Base-by-base conservation (phyloP, 2,329 filamentous ascomycete genomes). In the Cyanodermella asteris region DNA sequence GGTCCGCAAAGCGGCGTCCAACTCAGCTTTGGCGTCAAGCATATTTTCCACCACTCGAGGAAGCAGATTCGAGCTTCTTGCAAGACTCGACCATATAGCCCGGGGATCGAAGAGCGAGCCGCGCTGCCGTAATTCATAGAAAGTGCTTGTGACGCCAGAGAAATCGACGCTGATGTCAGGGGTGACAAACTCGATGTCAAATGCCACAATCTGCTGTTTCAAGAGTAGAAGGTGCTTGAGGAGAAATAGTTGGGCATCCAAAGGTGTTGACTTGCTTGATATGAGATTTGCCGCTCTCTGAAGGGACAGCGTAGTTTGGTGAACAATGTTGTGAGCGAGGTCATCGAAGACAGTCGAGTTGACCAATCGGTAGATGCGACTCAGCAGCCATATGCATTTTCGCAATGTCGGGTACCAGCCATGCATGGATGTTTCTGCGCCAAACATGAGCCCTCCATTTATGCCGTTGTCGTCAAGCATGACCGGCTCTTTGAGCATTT, bases 151-250 rank as follows among this genome's bases (percentile, higher is more conserved):
- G 8, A 72, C 50, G 24, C 56, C 59, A n/a, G 64, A 67, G 42
- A 73, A 71, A 45, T 73, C 68, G 41, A 73, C 60, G 9, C 61
- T 59, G 23, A 72, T 53, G 32, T 73, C 68, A 4, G 68, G 66
- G 3, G 64, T 61, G 12, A 71, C 63, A 38, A 63, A 73, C 42
- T 73, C 82, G 36, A 97, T 93, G 50, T 97, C 87, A 32, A 97
- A 81, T 7, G 82, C 82, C 14, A 97, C 71, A 25, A 97, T 75
- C 44, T 93, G 78, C 43, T 93, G 90, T 49, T 94, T 94, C 25
- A 97, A 64, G 24, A 93, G 72, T 24, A 97, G 72, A 2, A 97
- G 62, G 44, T 97, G 91, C 38, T 84, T 87, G 38, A 97, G 72
- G 41, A 93, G 71, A 49, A 97, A 97, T 4, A 97, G 61, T 36